These are phyloP conservation scores for Penicillium digitatum DNA, from an alignment of 2,329 filamentous ascomycete species.

Conservation along the genomic window DNA sequence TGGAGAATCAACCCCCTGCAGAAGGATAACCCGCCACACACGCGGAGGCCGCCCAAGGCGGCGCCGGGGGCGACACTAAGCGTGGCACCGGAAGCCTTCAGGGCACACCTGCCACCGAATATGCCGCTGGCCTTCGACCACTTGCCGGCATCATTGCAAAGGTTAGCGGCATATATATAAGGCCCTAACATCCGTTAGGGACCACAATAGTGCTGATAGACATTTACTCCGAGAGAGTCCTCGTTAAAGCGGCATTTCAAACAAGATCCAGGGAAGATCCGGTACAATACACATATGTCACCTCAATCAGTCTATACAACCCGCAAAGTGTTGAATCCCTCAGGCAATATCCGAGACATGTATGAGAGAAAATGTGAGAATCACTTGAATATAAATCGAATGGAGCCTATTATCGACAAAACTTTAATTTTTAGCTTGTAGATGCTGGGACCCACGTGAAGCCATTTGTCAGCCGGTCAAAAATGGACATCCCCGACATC, in stretches of 20 bases:
- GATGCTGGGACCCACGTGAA: background rate
- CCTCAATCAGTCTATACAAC: background rate
- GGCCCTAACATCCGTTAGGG: no score
- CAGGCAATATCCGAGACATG: background rate
- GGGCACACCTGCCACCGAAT: no score
- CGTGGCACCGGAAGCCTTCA: no score
- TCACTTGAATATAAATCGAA: background rate
- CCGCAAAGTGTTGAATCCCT: background rate
- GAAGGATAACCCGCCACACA: no score
- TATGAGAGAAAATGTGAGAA: background rate
- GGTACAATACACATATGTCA: background rate
- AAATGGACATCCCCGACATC: constrained; percentile 7
- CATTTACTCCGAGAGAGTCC: background rate
- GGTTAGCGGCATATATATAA: no score
- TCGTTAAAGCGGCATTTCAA: background rate
- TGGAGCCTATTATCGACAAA: background rate
- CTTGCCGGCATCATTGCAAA: no score
- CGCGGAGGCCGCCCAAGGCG: no score
- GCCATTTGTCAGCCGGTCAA: constrained; percentile 5
- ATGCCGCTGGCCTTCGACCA: no score
- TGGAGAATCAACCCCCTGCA: no score
- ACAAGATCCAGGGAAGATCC: background rate
- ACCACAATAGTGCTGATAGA: background rate
- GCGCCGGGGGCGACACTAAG: no score
- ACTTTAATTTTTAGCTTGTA: no score